phyloP scores from a whole-genome alignment of 1,284 basidiomycete genomes.

The Leucoagaricus sp. region DNA sequence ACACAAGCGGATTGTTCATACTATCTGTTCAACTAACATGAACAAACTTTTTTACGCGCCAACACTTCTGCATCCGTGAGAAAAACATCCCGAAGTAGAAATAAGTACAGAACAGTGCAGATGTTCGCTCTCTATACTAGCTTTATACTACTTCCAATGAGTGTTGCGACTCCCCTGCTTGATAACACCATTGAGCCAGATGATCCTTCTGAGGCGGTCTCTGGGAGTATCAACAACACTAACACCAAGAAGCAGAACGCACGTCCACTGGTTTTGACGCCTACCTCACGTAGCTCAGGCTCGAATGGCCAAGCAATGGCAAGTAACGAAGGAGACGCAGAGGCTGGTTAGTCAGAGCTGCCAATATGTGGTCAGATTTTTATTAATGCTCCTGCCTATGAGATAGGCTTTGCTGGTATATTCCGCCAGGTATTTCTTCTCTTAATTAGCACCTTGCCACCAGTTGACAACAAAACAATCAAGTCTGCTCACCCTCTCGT shows the following conservation, averaged over 20 bases:
- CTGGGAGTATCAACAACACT: constrained; percentile 39
- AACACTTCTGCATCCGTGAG: constrained; percentile 1
- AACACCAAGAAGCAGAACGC: constrained; percentile 29
- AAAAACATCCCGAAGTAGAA: too few species aligned
- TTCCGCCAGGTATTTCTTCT: constrained; percentile 61
- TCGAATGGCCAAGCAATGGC: constrained; percentile 38
- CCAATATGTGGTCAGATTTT: too few species aligned
- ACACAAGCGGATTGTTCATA: constrained; percentile 1
- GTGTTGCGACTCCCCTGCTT: constrained; percentile 57
- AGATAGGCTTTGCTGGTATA: constrained; percentile 73
- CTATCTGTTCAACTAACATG: not conserved
- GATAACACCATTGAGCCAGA: constrained; percentile 67
- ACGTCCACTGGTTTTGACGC: constrained; percentile 47
- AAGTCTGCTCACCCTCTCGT: constrained; percentile 85
- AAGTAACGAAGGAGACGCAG: constrained; percentile 60
- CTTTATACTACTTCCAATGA: constrained; percentile 45
- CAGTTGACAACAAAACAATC: constrained; percentile 16
- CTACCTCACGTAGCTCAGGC: constrained; percentile 44
- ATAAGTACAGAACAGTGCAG: too few species aligned
- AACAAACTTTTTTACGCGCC: not conserved
- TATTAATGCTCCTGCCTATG: too few species aligned
- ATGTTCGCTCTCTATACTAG: too few species aligned
- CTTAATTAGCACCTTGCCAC: not conserved
- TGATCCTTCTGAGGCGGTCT: constrained; percentile 41
- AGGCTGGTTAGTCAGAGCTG: constrained; percentile 66